A percentile compares a stretch with the other conserved stretches of the same genome.
Evolutionary conservation across 2,329 filamentous ascomycete genomes (phyloP).

Genomic region (Camptophora hylomeconis): DNA sequence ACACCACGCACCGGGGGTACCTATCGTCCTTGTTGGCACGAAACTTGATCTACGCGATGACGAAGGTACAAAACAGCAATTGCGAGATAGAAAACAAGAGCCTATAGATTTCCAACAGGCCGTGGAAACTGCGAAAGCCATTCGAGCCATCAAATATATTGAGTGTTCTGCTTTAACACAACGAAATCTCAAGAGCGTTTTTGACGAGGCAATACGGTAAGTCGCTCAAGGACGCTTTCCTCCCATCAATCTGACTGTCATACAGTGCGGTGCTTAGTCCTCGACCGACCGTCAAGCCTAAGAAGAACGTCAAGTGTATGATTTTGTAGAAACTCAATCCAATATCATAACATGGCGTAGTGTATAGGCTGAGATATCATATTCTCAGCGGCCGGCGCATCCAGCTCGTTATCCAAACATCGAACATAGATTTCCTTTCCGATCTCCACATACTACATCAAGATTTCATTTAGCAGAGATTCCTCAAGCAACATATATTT

Average conservation of each 20-base stretch:
- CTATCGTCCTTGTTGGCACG: constrained; percentile 92
- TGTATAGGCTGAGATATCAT: no score
- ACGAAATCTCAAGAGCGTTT: constrained; percentile 94
- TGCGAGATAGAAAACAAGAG: constrained; percentile 88
- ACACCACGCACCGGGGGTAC: constrained; percentile 87
- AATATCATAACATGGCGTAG: no score
- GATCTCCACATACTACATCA: no score
- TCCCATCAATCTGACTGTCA: constrained; percentile 5
- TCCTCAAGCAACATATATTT: no score
- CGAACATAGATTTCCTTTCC: constrained; percentile 13
- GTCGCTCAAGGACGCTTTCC: constrained; percentile 20
- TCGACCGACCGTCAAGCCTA: constrained; percentile 31
- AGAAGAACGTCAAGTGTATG: constrained; percentile 31
- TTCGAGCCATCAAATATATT: constrained; percentile 91
- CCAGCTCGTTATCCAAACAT: no score
- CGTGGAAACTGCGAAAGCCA: constrained; percentile 78
- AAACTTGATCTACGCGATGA: constrained; percentile 95
- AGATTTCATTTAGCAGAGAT: no score
- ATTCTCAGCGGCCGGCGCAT: no score
- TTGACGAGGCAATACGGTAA: constrained; percentile 95
- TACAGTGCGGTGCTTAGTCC: constrained; percentile 35
- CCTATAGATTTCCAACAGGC: constrained; percentile 94
- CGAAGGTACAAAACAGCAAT: constrained; percentile 62
- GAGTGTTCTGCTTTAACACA: constrained; percentile 97
- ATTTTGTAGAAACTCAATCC: no score